These are phyloP conservation scores for Cymbopogon flexuosus DNA, from an alignment of 202 grass and related monocot genomes.

Conservation along the genomic window DNA sequence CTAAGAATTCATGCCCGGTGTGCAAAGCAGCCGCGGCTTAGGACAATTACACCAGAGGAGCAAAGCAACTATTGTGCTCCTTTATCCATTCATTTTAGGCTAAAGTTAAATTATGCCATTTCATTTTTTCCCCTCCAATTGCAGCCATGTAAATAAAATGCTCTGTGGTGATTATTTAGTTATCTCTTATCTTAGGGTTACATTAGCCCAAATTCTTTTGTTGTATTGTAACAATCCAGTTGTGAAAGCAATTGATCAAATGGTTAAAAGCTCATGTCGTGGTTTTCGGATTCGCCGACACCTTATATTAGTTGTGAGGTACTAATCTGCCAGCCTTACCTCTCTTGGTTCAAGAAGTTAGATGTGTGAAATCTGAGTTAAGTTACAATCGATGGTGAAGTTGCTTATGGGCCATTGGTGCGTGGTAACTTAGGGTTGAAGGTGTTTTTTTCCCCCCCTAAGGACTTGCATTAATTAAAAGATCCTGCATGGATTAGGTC, in stretches of 20 bases:
- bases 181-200: neutral
- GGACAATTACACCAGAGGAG: constrained; percentile 12
- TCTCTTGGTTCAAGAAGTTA: too few relatives aligned
- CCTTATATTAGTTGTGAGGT: neutral
- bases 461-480: neutral
- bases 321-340: constrained; percentile 5
- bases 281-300: neutral
- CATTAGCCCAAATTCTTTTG: constrained; percentile 13
- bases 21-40: constrained; percentile 74
- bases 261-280: neutral
- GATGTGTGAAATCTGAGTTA: too few relatives aligned
- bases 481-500: neutral
- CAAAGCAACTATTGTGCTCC: constrained; percentile 6
- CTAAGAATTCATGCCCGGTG: constrained; percentile 76
- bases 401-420: neutral
- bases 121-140: constrained; percentile 13
- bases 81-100: constrained; percentile 38
- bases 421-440: neutral
- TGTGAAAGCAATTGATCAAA: neutral
- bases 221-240: constrained; percentile 31
- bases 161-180: constrained; percentile 2
- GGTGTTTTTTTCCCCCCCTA: neutral
- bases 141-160: constrained; percentile 39
- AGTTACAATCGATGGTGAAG: too few relatives aligned
- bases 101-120: constrained; percentile 21